phyloP scores from a whole-genome alignment of 169 alveolate genomes.

The Perkinsus olseni region DNA sequence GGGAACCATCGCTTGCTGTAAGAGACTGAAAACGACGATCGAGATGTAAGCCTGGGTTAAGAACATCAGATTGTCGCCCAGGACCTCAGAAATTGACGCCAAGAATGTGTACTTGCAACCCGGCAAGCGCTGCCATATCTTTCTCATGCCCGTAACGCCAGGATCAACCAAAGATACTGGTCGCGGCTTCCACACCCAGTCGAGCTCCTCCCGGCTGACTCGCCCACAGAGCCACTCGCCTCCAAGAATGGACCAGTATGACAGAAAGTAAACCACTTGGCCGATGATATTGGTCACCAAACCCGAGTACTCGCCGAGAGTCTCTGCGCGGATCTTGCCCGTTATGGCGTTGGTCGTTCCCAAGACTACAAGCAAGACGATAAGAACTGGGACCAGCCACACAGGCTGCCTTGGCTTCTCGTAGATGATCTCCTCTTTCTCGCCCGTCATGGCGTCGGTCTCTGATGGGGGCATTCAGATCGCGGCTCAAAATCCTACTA shows the following conservation, averaged over 20 bases:
- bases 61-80: neutral
- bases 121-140: neutral
- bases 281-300: neutral
- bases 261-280: neutral
- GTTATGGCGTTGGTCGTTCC: neutral
- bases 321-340: neutral
- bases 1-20: neutral
- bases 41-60: neutral
- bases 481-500: too few species aligned
- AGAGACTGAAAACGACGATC: neutral
- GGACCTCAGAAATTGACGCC: neutral
- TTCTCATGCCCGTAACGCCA: neutral
- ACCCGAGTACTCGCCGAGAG: neutral
- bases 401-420: neutral
- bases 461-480: too few species aligned
- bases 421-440: neutral
- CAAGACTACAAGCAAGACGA: neutral
- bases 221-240: neutral
- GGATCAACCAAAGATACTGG: neutral
- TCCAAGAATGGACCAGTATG: neutral
- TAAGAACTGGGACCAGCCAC: neutral
- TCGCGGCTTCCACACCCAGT: neutral
- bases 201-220: neutral
- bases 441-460: too few species aligned
- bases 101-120: neutral